phyloP scores from a whole-genome alignment of 2,329 filamentous ascomycete species.

The Epicoccum nigrum region DNA sequence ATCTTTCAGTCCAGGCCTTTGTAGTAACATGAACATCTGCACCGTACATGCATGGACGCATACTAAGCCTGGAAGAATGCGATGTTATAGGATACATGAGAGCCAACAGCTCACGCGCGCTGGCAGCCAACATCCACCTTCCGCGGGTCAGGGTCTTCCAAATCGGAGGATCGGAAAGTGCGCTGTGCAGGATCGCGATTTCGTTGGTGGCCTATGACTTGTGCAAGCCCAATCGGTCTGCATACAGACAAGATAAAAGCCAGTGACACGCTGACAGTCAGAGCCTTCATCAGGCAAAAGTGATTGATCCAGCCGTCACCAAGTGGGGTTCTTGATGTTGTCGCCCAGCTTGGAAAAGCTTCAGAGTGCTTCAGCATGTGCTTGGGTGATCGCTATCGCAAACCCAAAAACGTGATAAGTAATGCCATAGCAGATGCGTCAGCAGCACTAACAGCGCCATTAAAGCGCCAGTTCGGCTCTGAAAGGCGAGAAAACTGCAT shows the following conservation, averaged over 20 bases:
- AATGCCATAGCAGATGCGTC: slow-evolving; percentile 5
- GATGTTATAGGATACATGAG: slow-evolving; percentile 5
- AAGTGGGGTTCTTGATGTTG: slow-evolving; percentile 10
- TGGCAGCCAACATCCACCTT: background rate
- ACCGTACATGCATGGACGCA: background rate
- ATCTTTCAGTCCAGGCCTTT: slow-evolving; percentile 3
- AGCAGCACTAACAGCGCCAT: background rate
- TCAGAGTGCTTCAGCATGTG: slow-evolving; percentile 15
- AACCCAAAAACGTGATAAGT: background rate
- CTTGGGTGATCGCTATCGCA: slow-evolving; percentile 1
- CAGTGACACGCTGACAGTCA: slow-evolving; percentile 2
- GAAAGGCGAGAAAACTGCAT: background rate
- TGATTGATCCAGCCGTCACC: slow-evolving; percentile 3
- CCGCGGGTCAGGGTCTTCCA: slow-evolving; percentile 1
- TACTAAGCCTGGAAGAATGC: slow-evolving; percentile 7
- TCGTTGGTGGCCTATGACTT: slow-evolving; percentile 1
- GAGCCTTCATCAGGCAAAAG: slow-evolving; percentile 4
- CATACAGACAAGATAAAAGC: background rate
- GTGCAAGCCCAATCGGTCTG: slow-evolving; percentile 8
- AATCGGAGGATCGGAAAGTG: slow-evolving; percentile 9
- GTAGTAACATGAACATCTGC: background rate
- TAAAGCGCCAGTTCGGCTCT: no score
- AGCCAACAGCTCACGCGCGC: slow-evolving; percentile 1
- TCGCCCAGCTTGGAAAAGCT: slow-evolving; percentile 16
- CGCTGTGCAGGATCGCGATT: slow-evolving; percentile 8